phyloP scores from a whole-genome alignment of 2,329 filamentous ascomycete genomes.

The Colletotrichum noveboracense region DNA sequence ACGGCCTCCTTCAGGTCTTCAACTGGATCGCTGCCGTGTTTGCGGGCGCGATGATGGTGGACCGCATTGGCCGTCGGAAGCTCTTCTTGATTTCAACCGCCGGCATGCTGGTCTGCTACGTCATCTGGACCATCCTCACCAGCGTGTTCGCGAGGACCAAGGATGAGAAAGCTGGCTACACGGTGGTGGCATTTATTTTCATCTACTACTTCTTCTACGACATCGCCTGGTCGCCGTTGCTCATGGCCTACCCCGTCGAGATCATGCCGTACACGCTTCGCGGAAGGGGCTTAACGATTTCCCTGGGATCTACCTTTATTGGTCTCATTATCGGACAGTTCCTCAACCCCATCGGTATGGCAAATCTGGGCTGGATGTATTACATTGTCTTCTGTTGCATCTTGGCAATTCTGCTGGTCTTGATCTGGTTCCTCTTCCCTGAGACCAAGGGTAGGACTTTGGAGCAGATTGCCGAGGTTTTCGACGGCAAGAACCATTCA shows the following conservation, averaged over 20 bases:
- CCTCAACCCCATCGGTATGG: conserved; percentile 45
- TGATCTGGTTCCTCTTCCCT: conserved; percentile 29
- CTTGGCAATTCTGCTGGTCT: conserved; percentile 13
- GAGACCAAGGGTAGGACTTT: conserved; percentile 31
- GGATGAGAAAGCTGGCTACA: conserved; percentile 21
- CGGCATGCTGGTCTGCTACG: conserved; percentile 27
- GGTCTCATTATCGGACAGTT: conserved; percentile 44
- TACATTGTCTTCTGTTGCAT: conserved; percentile 28
- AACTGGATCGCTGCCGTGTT: conserved; percentile 13
- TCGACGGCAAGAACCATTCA: conserved; percentile 18
- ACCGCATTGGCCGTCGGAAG: conserved; percentile 43
- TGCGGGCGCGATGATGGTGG: conserved; percentile 45
- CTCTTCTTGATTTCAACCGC: conserved; percentile 46
- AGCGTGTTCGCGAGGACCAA: neutral
- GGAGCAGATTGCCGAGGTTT: conserved; percentile 25
- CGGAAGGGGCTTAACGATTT: conserved; percentile 19
- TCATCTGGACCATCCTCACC: conserved; percentile 28
- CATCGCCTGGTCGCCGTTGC: conserved; percentile 20
- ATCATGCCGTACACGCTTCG: conserved; percentile 23
- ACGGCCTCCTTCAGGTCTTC: conserved; percentile 30
- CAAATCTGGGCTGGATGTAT: conserved; percentile 28
- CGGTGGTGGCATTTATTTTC: conserved; percentile 23
- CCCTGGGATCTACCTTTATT: conserved; percentile 20
- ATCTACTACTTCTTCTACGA: conserved; percentile 24
- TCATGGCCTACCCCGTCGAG: conserved; percentile 22